Conservation (phyloP, 2,329 filamentous ascomycete genomes). For the Exophiala bonariae region DNA sequence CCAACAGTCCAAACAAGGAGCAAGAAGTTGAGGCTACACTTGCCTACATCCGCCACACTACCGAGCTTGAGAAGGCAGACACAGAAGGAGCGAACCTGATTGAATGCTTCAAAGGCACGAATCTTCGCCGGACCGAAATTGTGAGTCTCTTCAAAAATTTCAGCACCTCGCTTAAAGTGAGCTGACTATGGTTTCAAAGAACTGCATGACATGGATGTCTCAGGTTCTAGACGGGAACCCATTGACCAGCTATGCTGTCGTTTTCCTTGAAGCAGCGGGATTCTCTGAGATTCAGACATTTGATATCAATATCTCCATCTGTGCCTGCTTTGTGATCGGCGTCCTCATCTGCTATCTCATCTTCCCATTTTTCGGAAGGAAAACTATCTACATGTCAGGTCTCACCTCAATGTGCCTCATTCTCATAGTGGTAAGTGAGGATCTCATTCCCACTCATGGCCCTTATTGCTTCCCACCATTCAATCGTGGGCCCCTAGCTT, state of each 20-base stretch:
- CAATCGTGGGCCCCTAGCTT: too few relatives aligned
- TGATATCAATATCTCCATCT: constrained; percentile 40
- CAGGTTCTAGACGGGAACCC: constrained; percentile 8
- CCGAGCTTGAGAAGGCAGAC: constrained; percentile 73
- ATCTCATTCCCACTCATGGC: too few relatives aligned
- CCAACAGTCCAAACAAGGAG: constrained; percentile 56
- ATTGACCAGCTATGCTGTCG: constrained; percentile 32
- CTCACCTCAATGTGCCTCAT: constrained; percentile 40
- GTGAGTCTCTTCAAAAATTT: constrained; percentile 32
- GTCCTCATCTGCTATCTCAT: constrained; percentile 42
- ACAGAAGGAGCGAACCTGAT: constrained; percentile 70
- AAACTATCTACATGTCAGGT: constrained; percentile 43
- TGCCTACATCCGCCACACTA: constrained; percentile 91
- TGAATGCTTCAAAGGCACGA: constrained; percentile 80
- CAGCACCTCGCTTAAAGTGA: too few relatives aligned
- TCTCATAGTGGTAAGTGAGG: constrained; percentile 29
- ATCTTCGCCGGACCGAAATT: constrained; percentile 76
- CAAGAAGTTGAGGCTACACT: constrained; percentile 83
- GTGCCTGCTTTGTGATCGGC: constrained; percentile 40
- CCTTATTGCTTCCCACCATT: too few relatives aligned
- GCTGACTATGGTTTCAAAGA: not conserved
- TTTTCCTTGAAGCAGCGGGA: constrained; percentile 40
- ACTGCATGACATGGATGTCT: constrained; percentile 7
- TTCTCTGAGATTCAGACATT: constrained; percentile 38
- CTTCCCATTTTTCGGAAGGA: constrained; percentile 40